phyloP scores from a whole-genome alignment of 2,329 filamentous ascomycete genomes.

The Plectosphaerella cucumerina region DNA sequence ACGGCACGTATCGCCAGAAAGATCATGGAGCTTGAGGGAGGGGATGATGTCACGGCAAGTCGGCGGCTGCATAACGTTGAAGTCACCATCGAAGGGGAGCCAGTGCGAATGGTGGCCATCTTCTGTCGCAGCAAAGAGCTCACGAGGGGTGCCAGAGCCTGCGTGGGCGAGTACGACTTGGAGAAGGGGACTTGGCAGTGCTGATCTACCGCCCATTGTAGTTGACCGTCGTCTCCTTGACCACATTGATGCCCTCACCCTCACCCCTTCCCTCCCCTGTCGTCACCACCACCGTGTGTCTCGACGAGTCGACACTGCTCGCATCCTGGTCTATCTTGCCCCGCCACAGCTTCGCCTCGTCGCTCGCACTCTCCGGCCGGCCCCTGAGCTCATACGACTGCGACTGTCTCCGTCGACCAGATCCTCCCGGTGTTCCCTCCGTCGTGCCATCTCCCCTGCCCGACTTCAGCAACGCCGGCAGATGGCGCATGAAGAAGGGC shows the following conservation, averaged over 20 bases:
- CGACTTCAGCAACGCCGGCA: constrained; percentile 10
- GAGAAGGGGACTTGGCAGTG: neutral
- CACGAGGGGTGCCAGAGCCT: neutral
- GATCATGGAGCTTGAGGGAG: constrained; percentile 34
- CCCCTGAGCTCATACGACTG: constrained; percentile 10
- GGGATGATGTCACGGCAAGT: neutral
- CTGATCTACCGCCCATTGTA: neutral
- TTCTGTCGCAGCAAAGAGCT: neutral
- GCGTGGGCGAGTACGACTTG: neutral
- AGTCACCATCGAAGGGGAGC: neutral
- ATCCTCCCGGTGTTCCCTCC: neutral
- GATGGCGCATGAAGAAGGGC: constrained; percentile 14
- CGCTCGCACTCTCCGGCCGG: neutral
- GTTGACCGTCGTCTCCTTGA: neutral
- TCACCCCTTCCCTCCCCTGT: neutral
- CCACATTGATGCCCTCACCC: neutral
- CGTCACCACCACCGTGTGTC: too few relatives aligned
- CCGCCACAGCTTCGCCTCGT: constrained; percentile 10
- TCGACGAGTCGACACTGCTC: too few relatives aligned
- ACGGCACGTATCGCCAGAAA: constrained; percentile 25
- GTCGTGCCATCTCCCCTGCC: neutral
- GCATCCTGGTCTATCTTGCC: neutral
- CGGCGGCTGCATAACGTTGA: neutral
- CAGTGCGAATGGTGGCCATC: neutral
- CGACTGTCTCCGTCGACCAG: constrained; percentile 7